Evolutionary conservation across 2,329 filamentous ascomycete genomes (phyloP).

Genomic region (Aspergillus ustus): DNA sequence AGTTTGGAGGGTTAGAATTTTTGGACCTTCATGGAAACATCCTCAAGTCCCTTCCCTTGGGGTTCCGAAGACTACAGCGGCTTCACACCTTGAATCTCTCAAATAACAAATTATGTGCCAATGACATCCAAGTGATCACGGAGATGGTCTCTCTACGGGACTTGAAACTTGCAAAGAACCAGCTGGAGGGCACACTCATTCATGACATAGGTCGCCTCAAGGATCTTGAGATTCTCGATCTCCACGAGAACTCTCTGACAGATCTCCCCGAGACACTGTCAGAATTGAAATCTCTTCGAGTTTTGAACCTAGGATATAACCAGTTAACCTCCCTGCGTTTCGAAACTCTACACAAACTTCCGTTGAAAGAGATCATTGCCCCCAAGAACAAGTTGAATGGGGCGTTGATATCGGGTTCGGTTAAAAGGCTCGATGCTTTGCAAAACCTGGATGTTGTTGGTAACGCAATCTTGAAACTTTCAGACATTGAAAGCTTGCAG

Average conservation of each 20-base stretch:
- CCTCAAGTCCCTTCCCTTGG: constrained; percentile 72
- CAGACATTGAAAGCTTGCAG: constrained; percentile 56
- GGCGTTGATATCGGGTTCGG: constrained; percentile 67
- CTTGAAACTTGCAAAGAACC: constrained; percentile 79
- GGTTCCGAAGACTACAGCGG: constrained; percentile 72
- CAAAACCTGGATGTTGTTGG: constrained; percentile 77
- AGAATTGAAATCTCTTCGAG: constrained; percentile 70
- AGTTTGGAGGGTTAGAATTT: constrained; percentile 80
- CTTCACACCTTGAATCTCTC: constrained; percentile 85
- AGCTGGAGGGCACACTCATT: constrained; percentile 70
- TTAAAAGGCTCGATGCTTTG: constrained; percentile 65
- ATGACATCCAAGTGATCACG: constrained; percentile 72
- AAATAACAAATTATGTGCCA: constrained; percentile 77
- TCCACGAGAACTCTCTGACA: constrained; percentile 79
- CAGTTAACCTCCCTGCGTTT: constrained; percentile 73
- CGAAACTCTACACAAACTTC: constrained; percentile 67
- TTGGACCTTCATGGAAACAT: constrained; percentile 87
- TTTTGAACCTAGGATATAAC: constrained; percentile 82
- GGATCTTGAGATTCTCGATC: constrained; percentile 77
- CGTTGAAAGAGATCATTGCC: constrained; percentile 73
- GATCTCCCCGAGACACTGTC: constrained; percentile 69
- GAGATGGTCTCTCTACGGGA: constrained; percentile 76
- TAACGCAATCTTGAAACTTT: constrained; percentile 69
- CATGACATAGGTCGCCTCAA: constrained; percentile 65
- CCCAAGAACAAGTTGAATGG: constrained; percentile 80